phyloP scores from a whole-genome alignment of 768 basidiomycete genomes.

The Scleroderma citrinum region DNA sequence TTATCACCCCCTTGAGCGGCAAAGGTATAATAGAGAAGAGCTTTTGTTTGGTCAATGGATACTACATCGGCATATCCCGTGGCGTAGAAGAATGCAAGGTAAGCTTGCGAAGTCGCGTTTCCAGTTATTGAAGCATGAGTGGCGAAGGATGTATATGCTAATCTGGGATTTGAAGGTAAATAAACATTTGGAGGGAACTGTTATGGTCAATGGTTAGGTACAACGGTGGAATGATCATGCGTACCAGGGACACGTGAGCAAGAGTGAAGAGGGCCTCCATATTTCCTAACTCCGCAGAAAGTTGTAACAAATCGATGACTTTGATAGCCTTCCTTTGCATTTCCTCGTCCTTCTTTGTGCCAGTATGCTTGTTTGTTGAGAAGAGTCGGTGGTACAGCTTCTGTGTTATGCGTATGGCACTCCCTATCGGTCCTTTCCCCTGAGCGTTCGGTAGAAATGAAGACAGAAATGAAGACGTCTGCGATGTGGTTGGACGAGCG shows the following conservation, averaged over 20 bases:
- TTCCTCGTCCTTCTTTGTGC: constrained; percentile 59
- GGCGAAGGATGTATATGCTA: constrained; percentile 59
- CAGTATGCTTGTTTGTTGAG: constrained; percentile 34
- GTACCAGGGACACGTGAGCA: constrained; percentile 61
- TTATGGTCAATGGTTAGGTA: not conserved
- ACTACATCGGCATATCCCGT: constrained; percentile 71
- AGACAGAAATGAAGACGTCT: constrained; percentile 49
- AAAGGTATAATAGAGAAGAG: constrained; percentile 91
- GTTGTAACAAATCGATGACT: constrained; percentile 72
- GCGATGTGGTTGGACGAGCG: constrained; percentile 31
- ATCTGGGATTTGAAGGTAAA: constrained; percentile 53
- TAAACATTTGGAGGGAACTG: constrained; percentile 73
- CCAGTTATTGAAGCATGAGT: constrained; percentile 65
- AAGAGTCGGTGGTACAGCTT: constrained; percentile 54
- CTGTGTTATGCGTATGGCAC: constrained; percentile 57
- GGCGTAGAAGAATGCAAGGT: constrained; percentile 83
- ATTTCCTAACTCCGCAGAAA: constrained; percentile 76
- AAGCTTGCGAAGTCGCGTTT: constrained; percentile 81
- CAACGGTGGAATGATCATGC: constrained; percentile 13
- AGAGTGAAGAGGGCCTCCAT: constrained; percentile 65
- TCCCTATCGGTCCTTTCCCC: constrained; percentile 73
- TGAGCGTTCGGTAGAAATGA: constrained; percentile 66
- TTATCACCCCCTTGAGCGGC: constrained; percentile 84
- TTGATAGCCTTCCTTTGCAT: constrained; percentile 68
- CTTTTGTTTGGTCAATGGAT: constrained; percentile 67